Base-by-base conservation (phyloP, 2,329 filamentous ascomycete genomes). In the Endothia cerciana region DNA sequence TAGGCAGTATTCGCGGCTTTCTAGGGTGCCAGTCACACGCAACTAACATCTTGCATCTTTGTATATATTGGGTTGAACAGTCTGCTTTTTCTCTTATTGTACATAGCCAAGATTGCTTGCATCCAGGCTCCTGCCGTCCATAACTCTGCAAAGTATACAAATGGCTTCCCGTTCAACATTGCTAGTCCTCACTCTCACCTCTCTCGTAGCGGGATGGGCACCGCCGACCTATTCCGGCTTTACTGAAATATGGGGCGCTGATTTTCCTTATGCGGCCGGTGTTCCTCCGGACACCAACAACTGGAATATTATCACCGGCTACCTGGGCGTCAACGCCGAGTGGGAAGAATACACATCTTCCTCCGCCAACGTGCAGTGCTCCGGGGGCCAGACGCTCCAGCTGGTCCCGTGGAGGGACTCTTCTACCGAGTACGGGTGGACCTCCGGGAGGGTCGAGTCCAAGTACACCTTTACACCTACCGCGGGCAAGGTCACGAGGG, bases 311-410 rank as follows among this genome's bases (percentile, higher is more conserved):
- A 77, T 82, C 64, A 77, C 78, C 41, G 73, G 76, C 22, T 73
- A 81, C 72, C 70, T 82, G n/a, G 73, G 78, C 66, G 77, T 79
- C 71, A 85, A 86, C 76, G 76, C 78, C 70, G 83, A 86, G 73
- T 72, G 78, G 58, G 78, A 86, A 73, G 74, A 75, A 4, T 86
- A 86, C 76, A 78, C 78, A 45, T 71, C 74, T 4, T 80, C 77
- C 58, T 76, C 74, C 63, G 69, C 73, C 65, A 84, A 85, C 74
- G 74, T 83, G 22, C 83, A 86, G 71, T 77, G 83, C 57, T 82
- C 80, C 8, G 83, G 83, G 13, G 83, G 81, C 49, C 69, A 75
- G n/a, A 85, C 83, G 0, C 74, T 86, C 15, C 83, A 85, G 73
- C 76, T 86, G 62, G 78, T 85, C 0, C 83, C 83, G 15, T 79